Conservation (phyloP, 768 basidiomycete species). For the Hygrophorus russula region DNA sequence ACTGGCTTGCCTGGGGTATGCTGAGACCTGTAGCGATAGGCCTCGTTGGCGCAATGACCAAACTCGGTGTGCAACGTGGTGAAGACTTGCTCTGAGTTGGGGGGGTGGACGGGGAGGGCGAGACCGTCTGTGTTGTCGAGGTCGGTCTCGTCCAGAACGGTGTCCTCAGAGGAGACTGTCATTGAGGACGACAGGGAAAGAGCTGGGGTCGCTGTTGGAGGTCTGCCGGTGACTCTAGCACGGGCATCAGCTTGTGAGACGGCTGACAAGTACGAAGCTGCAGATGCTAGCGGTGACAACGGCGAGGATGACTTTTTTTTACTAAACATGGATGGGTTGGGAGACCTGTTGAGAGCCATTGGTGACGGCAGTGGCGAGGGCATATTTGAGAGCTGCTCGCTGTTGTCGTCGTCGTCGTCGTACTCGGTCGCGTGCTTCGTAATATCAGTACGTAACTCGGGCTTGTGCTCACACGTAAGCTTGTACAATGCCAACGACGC, state of each 20-base stretch:
- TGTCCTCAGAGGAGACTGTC: constrained; percentile 60
- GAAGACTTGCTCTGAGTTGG: constrained; percentile 73
- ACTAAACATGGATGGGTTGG: constrained; percentile 38
- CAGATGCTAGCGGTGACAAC: constrained; percentile 30
- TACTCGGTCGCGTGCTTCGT: background rate
- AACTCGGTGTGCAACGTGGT: constrained; percentile 83
- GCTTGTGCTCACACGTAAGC: too few species aligned
- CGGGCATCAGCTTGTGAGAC: constrained; percentile 59
- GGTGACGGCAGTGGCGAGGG: constrained; percentile 24
- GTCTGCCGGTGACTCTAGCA: constrained; percentile 32
- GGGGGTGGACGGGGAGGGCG: constrained; percentile 50
- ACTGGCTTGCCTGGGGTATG: constrained; percentile 43
- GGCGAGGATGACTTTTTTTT: constrained; percentile 24
- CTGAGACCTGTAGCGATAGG: constrained; percentile 56
- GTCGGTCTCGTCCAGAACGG: constrained; percentile 44
- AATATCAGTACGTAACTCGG: background rate
- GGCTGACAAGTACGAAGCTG: constrained; percentile 50
- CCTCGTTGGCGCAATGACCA: constrained; percentile 77
- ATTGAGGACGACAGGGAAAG: constrained; percentile 65
- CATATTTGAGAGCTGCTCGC: background rate
- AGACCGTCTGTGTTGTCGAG: constrained; percentile 43
- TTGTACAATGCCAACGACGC: constrained; percentile 33
- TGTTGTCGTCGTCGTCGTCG: background rate
- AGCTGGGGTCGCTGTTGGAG: constrained; percentile 57
- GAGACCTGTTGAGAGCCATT: constrained; percentile 33